Conservation (phyloP, 345 rosid species). For the Camelina sativa region DNA sequence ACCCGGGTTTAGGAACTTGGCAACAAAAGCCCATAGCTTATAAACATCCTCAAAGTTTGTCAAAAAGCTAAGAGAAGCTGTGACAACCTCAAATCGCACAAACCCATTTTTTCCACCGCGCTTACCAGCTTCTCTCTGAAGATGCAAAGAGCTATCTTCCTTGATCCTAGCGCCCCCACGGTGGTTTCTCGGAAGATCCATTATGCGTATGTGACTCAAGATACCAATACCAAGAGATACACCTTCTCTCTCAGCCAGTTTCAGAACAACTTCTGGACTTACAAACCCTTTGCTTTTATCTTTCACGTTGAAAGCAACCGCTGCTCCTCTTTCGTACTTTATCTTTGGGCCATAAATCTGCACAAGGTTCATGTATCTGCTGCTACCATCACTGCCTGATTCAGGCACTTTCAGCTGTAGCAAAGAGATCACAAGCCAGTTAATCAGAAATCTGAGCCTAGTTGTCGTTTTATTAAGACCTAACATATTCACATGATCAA, state of each 20-base stretch:
- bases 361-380: slow-evolving; percentile 58
- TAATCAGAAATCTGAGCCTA: slow-evolving; percentile 77
- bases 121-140: slow-evolving; percentile 72
- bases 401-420: slow-evolving; percentile 75
- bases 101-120: slow-evolving; percentile 62
- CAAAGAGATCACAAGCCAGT: slow-evolving; percentile 91
- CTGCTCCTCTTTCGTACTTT: slow-evolving; percentile 92
- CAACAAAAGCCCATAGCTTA: slow-evolving; percentile 86
- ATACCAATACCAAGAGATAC: slow-evolving; percentile 82
- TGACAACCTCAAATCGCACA: slow-evolving; percentile 84
- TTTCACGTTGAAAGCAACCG: slow-evolving; percentile 85
- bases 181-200: slow-evolving; percentile 61
- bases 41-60: slow-evolving; percentile 97
- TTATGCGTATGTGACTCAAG: slow-evolving; percentile 74
- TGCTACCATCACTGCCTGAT: slow-evolving; percentile 54
- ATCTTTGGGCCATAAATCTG: slow-evolving; percentile 93
- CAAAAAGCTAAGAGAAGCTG: slow-evolving; percentile 88
- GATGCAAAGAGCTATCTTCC: slow-evolving; percentile 65
- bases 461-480: slow-evolving; percentile 90
- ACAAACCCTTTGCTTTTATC: slow-evolving; percentile 68
- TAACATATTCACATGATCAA: slow-evolving; percentile 85
- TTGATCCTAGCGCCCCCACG: slow-evolving; percentile 46
- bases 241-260: slow-evolving; percentile 84
- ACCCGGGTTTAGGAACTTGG: slow-evolving; percentile 78
- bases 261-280: slow-evolving; percentile 79